A percentile compares a stretch with the other conserved stretches of the same genome.
Conservation (phyloP, 2,329 filamentous ascomycete genomes). For the Xylaria arbuscula region DNA sequence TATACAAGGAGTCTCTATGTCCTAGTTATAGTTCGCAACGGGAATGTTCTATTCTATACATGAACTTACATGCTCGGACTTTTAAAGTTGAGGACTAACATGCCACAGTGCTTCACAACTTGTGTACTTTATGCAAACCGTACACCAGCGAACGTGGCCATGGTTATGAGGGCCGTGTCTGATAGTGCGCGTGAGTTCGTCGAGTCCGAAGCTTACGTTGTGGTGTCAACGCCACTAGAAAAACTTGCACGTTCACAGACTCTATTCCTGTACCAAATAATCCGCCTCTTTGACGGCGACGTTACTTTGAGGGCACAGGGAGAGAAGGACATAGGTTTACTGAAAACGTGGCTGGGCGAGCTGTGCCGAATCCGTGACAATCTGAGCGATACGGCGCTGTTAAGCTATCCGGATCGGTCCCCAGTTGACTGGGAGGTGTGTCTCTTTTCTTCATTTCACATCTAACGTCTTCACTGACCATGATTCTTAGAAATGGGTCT, state of each 20-base stretch:
- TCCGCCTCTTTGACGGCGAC: slow-evolving; percentile 46
- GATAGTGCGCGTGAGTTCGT: slow-evolving; percentile 42
- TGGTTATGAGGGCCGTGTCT: slow-evolving; percentile 48
- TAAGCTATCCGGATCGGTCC: slow-evolving; percentile 32
- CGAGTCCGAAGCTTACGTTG: slow-evolving; percentile 21
- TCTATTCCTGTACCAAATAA: slow-evolving; percentile 44
- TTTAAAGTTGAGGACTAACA: not conserved
- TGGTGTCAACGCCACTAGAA: slow-evolving; percentile 40
- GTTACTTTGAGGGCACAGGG: slow-evolving; percentile 39
- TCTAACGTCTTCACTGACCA: not conserved
- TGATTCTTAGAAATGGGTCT: slow-evolving; percentile 49
- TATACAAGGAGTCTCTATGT: no score
- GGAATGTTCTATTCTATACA: no score
- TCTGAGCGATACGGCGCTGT: slow-evolving; percentile 35
- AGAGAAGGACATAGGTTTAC: slow-evolving; percentile 38
- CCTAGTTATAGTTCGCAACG: no score
- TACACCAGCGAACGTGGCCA: slow-evolving; percentile 45
- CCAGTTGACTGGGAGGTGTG: slow-evolving; percentile 47
- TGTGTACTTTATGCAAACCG: slow-evolving; percentile 48
- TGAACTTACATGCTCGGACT: no score
- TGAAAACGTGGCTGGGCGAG: slow-evolving; percentile 41
- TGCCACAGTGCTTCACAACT: slow-evolving; percentile 45
- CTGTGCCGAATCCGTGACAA: slow-evolving; percentile 48
- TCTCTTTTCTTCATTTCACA: slow-evolving; percentile 3
- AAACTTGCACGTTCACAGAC: slow-evolving; percentile 45